phyloP scores from a whole-genome alignment of 2,329 filamentous ascomycete species.

The Hymenoscyphus salicellus region DNA sequence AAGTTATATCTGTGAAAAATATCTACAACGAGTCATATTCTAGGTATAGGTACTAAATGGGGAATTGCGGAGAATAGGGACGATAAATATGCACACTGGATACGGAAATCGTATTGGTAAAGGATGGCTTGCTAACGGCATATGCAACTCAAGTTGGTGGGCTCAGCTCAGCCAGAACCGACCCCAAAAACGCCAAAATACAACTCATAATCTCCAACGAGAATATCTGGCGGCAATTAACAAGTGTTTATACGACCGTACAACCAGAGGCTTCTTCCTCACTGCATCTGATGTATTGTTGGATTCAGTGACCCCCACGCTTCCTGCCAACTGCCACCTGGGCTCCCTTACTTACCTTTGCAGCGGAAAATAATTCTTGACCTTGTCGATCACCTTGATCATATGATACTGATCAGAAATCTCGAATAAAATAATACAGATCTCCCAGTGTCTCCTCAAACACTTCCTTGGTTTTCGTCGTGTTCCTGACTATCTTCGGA shows the following conservation, averaged over 20 bases:
- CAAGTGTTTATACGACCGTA: background rate
- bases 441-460: background rate
- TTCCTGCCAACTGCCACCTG: background rate
- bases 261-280: background rate
- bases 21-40: background rate
- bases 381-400: background rate
- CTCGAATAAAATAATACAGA: background rate
- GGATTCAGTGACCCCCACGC: background rate
- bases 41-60: background rate
- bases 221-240: background rate
- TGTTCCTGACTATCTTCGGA: background rate
- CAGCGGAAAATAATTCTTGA: background rate
- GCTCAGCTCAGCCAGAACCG: background rate
- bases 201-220: background rate
- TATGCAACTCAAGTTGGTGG: background rate
- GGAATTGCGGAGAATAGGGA: constrained; percentile 1
- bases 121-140: background rate
- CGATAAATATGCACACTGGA: background rate
- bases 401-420: background rate
- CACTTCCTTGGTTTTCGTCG: background rate
- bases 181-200: background rate
- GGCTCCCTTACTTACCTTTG: background rate
- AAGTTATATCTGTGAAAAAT: background rate
- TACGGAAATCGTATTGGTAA: background rate
- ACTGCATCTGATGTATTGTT: background rate